A percentile compares a stretch with the other conserved stretches of the same genome.
phyloP scores from a whole-genome alignment of 2,329 filamentous ascomycete species.

The Fusarium newnesense region DNA sequence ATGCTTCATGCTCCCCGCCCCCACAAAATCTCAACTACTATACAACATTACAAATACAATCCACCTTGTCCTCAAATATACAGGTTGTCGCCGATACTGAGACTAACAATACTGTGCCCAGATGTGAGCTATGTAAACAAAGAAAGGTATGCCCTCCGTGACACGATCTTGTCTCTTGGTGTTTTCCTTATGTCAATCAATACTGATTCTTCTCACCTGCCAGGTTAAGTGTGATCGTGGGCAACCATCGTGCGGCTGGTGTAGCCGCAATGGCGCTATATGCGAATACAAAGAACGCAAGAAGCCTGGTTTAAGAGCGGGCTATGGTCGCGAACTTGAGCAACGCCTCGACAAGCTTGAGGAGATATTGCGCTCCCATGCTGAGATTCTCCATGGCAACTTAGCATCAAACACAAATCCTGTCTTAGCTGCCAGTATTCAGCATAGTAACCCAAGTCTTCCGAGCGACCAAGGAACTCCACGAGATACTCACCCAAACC shows the following conservation, averaged over 20 bases:
- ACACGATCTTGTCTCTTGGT: not conserved
- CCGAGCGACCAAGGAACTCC: slow-evolving; percentile 68
- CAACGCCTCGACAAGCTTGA: slow-evolving; percentile 77
- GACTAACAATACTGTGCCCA: slow-evolving; percentile 55
- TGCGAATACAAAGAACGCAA: slow-evolving; percentile 78
- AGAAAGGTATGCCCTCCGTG: slow-evolving; percentile 69
- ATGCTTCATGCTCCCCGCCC: slow-evolving; percentile 28
- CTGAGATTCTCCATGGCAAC: slow-evolving; percentile 71
- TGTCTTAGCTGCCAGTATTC: slow-evolving; percentile 53
- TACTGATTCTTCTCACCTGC: slow-evolving; percentile 18
- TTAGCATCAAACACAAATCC: slow-evolving; percentile 53
- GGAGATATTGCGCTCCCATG: slow-evolving; percentile 72
- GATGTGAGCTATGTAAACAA: slow-evolving; percentile 83
- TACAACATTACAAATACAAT: slow-evolving; percentile 16
- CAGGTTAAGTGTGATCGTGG: slow-evolving; percentile 81
- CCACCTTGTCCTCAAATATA: slow-evolving; percentile 26
- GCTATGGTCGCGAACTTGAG: slow-evolving; percentile 78
- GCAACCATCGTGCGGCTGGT: slow-evolving; percentile 78
- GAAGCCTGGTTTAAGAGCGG: slow-evolving; percentile 72
- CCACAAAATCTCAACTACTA: slow-evolving; percentile 25
- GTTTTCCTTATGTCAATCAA: not conserved
- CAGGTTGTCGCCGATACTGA: slow-evolving; percentile 31
- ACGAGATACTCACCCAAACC: slow-evolving; percentile 54
- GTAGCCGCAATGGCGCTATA: slow-evolving; percentile 68
- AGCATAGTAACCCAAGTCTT: slow-evolving; percentile 61